Conservation (phyloP, 1,139 yeast genomes). For the Pichia norvegensis region DNA sequence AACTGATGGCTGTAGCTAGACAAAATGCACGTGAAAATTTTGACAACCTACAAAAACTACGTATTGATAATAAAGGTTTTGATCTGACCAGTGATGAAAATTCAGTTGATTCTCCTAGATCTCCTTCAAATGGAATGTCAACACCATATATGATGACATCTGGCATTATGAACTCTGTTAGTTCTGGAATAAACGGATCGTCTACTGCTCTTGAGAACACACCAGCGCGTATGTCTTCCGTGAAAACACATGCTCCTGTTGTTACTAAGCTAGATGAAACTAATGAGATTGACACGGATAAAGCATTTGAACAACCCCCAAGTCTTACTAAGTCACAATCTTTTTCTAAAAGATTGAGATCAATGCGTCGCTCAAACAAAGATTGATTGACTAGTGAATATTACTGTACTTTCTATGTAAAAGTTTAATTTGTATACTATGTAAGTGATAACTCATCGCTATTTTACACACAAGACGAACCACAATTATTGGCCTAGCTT, state of each 20-base stretch:
- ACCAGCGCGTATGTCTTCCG: conserved; percentile 19
- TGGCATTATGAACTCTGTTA: conserved; percentile 32
- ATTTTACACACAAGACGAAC: too few relatives aligned
- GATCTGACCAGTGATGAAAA: conserved; percentile 5
- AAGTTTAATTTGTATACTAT: not conserved
- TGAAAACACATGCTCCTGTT: conserved; percentile 27
- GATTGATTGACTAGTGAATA: conserved; percentile 5
- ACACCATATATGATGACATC: conserved; percentile 57
- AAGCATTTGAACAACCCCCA: conserved; percentile 5
- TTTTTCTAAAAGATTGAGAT: conserved; percentile 24
- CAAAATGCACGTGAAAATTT: conserved; percentile 61
- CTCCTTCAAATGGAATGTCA: conserved; percentile 39
- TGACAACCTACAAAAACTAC: conserved; percentile 37
- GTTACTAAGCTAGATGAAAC: conserved; percentile 26
- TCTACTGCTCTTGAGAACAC: conserved; percentile 1
- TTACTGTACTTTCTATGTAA: not conserved
- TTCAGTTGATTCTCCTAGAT: conserved; percentile 5
- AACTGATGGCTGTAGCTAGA: conserved; percentile 71
- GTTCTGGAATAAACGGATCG: not conserved
- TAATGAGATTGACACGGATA: not conserved
- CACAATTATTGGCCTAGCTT: too few relatives aligned
- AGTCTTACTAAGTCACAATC: conserved; percentile 18
- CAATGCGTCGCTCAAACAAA: conserved; percentile 20
- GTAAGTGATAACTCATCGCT: too few relatives aligned
- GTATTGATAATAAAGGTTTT: not conserved